A percentile compares a stretch with the other conserved stretches of the same genome.
phyloP scores from a whole-genome alignment of 73 alveolate genomes.

The Stentor roeselii region DNA sequence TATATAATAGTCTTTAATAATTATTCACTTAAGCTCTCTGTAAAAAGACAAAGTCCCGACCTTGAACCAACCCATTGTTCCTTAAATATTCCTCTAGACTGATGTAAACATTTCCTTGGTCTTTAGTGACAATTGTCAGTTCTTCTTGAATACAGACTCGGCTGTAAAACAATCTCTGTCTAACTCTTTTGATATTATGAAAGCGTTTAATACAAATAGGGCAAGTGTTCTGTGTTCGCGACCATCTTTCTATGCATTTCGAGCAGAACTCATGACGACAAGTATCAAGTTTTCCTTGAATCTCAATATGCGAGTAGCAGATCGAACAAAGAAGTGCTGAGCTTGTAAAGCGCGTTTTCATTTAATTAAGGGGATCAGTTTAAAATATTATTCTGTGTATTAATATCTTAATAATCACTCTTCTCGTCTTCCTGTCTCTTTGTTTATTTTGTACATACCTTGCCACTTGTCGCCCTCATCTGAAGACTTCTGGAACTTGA shows the following conservation, averaged over 20 bases:
- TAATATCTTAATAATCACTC: no score
- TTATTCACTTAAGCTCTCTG: no score
- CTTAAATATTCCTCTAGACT: background rate
- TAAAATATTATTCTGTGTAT: no score
- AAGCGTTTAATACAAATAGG: background rate
- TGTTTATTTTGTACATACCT: no score
- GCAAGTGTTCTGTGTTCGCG: background rate
- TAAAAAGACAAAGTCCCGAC: background rate
- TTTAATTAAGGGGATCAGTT: background rate
- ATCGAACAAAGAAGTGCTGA: background rate
- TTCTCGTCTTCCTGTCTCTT: no score
- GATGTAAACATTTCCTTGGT: background rate
- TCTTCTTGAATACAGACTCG: background rate
- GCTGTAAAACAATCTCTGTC: background rate
- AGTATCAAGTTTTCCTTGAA: background rate
- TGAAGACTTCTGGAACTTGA: background rate
- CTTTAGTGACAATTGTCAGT: background rate
- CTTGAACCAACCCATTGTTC: background rate
- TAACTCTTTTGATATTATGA: background rate
- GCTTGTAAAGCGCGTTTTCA: background rate
- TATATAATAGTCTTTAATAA: no score
- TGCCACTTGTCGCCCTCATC: no score
- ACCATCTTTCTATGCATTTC: background rate
- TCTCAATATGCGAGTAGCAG: background rate
- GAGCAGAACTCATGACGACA: background rate